Evolutionary conservation across 768 basidiomycete genomes (phyloP).

Genomic region (Tulasnella sp.): DNA sequence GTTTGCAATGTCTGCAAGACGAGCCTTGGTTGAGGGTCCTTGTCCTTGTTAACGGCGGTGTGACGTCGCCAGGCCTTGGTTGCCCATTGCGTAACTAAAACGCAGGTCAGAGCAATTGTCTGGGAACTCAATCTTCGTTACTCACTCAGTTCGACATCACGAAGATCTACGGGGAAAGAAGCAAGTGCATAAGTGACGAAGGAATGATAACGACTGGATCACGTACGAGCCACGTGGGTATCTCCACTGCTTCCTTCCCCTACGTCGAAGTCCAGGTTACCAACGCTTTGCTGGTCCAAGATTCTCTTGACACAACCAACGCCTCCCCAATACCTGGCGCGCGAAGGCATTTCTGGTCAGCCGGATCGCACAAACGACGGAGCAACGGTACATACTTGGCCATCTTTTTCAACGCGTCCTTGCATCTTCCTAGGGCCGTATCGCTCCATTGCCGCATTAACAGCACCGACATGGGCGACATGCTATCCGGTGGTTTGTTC

Average conservation of each 20-base stretch:
- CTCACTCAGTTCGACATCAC: slow-evolving; percentile 20
- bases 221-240: slow-evolving; percentile 18
- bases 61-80: slow-evolving; percentile 18
- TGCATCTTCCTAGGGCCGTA: slow-evolving; percentile 15
- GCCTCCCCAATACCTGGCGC: slow-evolving; percentile 17
- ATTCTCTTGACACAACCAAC: slow-evolving; percentile 18
- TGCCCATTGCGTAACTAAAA: slow-evolving; percentile 19
- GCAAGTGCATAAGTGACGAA: not conserved
- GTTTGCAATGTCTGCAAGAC: too few relatives aligned
- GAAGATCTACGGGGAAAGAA: slow-evolving; percentile 13
- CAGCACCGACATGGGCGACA: slow-evolving; percentile 14
- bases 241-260: slow-evolving; percentile 19
- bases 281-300: slow-evolving; percentile 18
- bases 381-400: slow-evolving; percentile 10
- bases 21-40: slow-evolving; percentile 1
- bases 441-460: slow-evolving; percentile 19
- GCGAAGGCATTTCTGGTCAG: not conserved
- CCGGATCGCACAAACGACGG: not conserved
- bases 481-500: slow-evolving; percentile 8
- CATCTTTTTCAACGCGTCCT: slow-evolving; percentile 18
- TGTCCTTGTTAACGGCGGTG: not conserved
- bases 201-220: not conserved
- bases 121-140: not conserved
- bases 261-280: slow-evolving; percentile 18
- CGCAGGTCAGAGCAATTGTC: not conserved